These are phyloP conservation scores for Xerocomellus amylosporus DNA, from an alignment of 768 basidiomycete genomes.

Conservation along the genomic window DNA sequence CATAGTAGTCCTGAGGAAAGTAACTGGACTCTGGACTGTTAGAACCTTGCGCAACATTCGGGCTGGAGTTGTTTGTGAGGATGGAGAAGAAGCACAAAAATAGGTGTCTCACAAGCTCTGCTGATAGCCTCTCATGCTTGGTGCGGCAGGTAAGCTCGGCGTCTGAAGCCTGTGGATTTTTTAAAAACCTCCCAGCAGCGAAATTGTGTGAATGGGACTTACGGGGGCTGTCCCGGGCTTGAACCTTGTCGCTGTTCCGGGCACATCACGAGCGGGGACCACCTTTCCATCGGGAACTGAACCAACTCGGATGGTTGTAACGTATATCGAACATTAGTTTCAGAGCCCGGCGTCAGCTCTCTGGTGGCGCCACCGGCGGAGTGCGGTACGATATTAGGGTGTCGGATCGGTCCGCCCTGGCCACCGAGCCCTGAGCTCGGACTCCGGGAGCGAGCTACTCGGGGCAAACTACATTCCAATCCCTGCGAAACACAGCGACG, in stretches of 20 bases:
- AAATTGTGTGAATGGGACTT: background rate
- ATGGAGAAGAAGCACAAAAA: background rate
- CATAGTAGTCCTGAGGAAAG: conserved; percentile 8
- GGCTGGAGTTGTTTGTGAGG: conserved; percentile 11
- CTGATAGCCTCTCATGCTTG: conserved; percentile 2
- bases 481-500: conserved; percentile 18
- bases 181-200: background rate
- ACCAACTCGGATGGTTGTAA: conserved; percentile 7
- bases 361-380: conserved; percentile 5
- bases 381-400: background rate
- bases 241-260: conserved; percentile 8
- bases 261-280: background rate
- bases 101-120: conserved; percentile 15
- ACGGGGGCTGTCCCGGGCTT: conserved; percentile 8
- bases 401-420: conserved; percentile 11
- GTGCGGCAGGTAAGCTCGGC: background rate
- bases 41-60: background rate
- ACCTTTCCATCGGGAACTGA: background rate
- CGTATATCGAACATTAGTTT: background rate
- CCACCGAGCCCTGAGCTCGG: conserved; percentile 11
- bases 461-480: conserved; percentile 14
- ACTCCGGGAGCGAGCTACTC: conserved; percentile 21
- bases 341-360: conserved; percentile 6
- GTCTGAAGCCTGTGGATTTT: conserved; percentile 5
- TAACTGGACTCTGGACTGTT: background rate